Conservation (phyloP, 2,329 filamentous ascomycete genomes). For the Dactylellina drechsleri region DNA sequence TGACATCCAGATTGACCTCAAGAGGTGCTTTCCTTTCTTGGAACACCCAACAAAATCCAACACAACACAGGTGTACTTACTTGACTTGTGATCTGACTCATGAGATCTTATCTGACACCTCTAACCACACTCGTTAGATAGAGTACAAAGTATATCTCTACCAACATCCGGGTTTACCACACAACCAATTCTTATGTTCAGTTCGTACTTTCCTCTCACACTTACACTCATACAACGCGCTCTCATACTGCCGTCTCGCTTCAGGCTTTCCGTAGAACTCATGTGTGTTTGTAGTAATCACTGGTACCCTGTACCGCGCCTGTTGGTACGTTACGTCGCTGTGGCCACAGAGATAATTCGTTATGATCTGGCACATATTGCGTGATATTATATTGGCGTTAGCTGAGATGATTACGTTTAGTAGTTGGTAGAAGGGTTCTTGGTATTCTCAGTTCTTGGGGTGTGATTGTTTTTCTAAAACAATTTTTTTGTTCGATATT, state of each 20-base stretch:
- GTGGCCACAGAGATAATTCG: constrained; percentile 22
- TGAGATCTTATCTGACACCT: not conserved
- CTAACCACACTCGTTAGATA: not conserved
- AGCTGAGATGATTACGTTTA: not conserved
- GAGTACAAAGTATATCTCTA: not conserved
- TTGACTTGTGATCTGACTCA: not conserved
- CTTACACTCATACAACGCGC: constrained; percentile 1
- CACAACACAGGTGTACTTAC: not conserved
- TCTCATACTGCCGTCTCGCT: constrained; percentile 13
- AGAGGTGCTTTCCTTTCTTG: not conserved
- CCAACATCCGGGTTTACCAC: constrained; percentile 20
- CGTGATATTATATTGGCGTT: not conserved
- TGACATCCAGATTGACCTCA: too few species aligned
- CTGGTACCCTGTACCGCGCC: constrained; percentile 13
- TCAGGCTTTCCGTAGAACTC: constrained; percentile 18
- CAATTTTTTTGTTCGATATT: not conserved
- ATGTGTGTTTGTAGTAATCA: constrained; percentile 1
- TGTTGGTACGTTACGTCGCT: not conserved
- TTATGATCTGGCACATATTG: constrained; percentile 17
- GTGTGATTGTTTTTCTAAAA: too few species aligned
- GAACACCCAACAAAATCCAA: constrained; percentile 2
- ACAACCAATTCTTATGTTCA: constrained; percentile 16
- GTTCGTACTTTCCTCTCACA: not conserved
- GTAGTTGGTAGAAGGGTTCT: too few species aligned
- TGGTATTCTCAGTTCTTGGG: too few species aligned